These are phyloP conservation scores for Vicia villosa DNA, from an alignment of 306 rosid species.

Conservation along the genomic window DNA sequence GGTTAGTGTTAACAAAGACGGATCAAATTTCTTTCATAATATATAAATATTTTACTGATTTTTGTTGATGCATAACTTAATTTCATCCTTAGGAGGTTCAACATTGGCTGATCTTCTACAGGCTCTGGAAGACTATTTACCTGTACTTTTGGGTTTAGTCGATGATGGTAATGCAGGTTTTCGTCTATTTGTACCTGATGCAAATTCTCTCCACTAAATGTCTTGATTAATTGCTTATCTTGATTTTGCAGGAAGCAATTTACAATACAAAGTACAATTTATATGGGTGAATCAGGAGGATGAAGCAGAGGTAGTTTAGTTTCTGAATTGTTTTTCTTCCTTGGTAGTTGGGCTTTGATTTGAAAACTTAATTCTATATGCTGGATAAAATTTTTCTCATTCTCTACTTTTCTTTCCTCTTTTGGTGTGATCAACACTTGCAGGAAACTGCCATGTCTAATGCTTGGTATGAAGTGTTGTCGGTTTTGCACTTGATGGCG, in stretches of 20 bases:
- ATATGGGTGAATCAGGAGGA: slow-evolving; percentile 94
- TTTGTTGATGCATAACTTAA: slow-evolving; percentile 42
- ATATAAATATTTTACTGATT: slow-evolving; percentile 4
- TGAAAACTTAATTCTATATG: slow-evolving; percentile 26
- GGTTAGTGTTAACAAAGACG: slow-evolving; percentile 58
- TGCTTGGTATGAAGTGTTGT: slow-evolving; percentile 95
- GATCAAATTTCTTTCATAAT: slow-evolving; percentile 18
- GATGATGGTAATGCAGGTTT: slow-evolving; percentile 67
- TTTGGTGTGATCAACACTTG: slow-evolving; percentile 31
- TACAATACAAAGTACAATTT: slow-evolving; percentile 86
- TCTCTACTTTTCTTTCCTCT: background rate
- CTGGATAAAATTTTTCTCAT: slow-evolving; percentile 1
- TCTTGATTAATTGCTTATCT: slow-evolving; percentile 42
- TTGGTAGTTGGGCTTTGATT: background rate
- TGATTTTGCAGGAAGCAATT: slow-evolving; percentile 74
- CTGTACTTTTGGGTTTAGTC: slow-evolving; percentile 88
- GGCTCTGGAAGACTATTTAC: slow-evolving; percentile 94
- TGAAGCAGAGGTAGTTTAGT: slow-evolving; percentile 69
- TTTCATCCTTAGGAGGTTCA: slow-evolving; percentile 80
- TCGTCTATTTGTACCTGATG: slow-evolving; percentile 27
- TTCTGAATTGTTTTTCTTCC: background rate
- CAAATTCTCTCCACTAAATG: slow-evolving; percentile 24
- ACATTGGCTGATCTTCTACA: slow-evolving; percentile 91
- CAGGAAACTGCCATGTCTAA: slow-evolving; percentile 86
- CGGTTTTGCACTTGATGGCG: slow-evolving; percentile 93